Base-by-base conservation (phyloP, 345 rosid species). In the Reutealis trisperma region DNA sequence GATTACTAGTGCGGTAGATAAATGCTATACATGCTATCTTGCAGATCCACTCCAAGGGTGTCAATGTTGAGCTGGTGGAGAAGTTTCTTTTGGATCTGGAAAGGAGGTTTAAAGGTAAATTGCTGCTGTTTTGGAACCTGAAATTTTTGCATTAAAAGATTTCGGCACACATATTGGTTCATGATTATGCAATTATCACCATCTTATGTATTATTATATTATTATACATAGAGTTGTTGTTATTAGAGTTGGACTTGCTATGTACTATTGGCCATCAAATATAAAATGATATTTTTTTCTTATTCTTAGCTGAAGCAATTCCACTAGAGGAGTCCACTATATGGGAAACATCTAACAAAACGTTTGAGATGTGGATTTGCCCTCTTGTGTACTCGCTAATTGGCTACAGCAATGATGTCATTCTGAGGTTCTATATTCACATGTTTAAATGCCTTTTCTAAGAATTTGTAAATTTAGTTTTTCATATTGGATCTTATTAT, bases 331-430 rank as follows among this genome's bases (percentile, higher is more conserved):
- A 85, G 67, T 85, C 93, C 67, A 77, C 83, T 71, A 79, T 88
- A 72, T 95, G 99, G 99, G 89, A 87, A 83, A 93, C 99, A 19
- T 66, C 60, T 60, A 86, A 85, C 77, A 93, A 90, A 84, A 87
- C 82, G 71, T 95, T 95, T 83, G 93, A 93, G 78, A 75, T 30
- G 79, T 95, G 99, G 99, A 92, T 93, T 70, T 95, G 99, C 79
- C 93, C 88, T 67, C 97, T 95, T 77, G 97, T 88, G 75, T 89
- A 88, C 87, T 88, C 90, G 34, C 78, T 93, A 78, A 81, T 93
- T 74, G 88, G 92, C 78, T 85, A 84, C 82, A 87, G 97, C 87
- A 83, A 80, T 77, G 97, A 95, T 84, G 86, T 86, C 76, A 90
- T 93, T 68, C 76, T 95, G 77, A 90, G 98, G 99, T 92, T 80